These are phyloP conservation scores for Ogataea corticis DNA, from an alignment of 805 yeast genomes.

Conservation along the genomic window DNA sequence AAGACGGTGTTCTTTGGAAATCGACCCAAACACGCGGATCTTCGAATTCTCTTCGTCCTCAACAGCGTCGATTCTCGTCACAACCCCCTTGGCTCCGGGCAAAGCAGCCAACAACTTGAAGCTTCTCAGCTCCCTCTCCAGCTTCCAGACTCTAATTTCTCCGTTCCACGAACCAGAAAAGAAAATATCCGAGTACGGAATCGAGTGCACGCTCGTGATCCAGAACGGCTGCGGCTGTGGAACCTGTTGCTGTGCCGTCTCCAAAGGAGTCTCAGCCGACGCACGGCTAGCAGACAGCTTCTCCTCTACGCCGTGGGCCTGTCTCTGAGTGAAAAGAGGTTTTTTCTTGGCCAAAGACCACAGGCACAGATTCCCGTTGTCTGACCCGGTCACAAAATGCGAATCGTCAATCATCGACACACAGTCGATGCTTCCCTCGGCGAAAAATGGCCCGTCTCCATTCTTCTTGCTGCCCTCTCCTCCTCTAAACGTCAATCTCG, in stretches of 20 bases:
- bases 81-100: slow-evolving; percentile 64
- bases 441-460: slow-evolving; percentile 37
- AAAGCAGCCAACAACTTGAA: slow-evolving; percentile 60
- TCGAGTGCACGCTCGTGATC: slow-evolving; percentile 78
- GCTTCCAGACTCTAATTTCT: slow-evolving; percentile 71
- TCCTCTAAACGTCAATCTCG: slow-evolving; percentile 89
- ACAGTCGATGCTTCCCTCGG: slow-evolving; percentile 89
- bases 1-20: slow-evolving; percentile 81
- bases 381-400: slow-evolving; percentile 92
- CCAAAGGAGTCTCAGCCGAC: slow-evolving; percentile 48
- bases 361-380: slow-evolving; percentile 84
- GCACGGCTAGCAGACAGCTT: slow-evolving; percentile 46
- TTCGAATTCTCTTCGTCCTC: slow-evolving; percentile 55
- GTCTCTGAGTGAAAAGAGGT: slow-evolving; percentile 67
- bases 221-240: slow-evolving; percentile 79
- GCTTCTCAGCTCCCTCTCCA: slow-evolving; percentile 61
- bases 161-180: slow-evolving; percentile 91
- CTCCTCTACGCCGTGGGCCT: slow-evolving; percentile 72
- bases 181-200: slow-evolving; percentile 84
- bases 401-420: slow-evolving; percentile 91
- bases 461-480: slow-evolving; percentile 59
- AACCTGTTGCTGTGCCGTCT: slow-evolving; percentile 46
- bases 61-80: slow-evolving; percentile 56
- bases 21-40: slow-evolving; percentile 60
- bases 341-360: slow-evolving; percentile 93